Evolutionary conservation across 257 asterid genomes (phyloP), one percentile per base, ranked within the genome.

Genomic region (Rhazya stricta): DNA sequence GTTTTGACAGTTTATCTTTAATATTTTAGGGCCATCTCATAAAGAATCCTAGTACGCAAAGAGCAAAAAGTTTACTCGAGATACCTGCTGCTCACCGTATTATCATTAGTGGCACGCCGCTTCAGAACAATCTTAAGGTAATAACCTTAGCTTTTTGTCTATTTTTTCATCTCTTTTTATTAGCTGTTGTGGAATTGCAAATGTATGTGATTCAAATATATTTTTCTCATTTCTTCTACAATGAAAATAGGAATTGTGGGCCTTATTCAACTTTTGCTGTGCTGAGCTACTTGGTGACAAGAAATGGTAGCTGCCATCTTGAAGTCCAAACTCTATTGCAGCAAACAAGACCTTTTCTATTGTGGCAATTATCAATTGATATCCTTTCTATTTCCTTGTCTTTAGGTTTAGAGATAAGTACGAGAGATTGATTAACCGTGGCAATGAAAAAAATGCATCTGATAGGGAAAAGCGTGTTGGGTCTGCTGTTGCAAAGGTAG

Each of bases 41-140:
- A 84, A 94, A 94, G 88, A 94, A 94, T 84, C 98, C 97, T 42
- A 90, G 91, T 76, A 94, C 98, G 41, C 97, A 94, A 82, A 91
- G 98, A 83, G 97, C 98, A n/a, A 90, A 94, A 87, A 90, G 97
- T 86, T 87, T 94, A 86, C 97, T 90, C 77, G 91, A 89, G 81
- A 87, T 94, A 76, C 97, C 98, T 51, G 91, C 96, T 75, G 85
- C 76, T 76, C 98, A 81, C 79, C 97, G 96, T 66, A 81, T 94
- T 83, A 91, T 94, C 56, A 94, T 94, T 78, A 94, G 98, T 78
- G 98, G 98, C 81, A 94, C 98, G 32, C 98, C 98, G 77, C 89
- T 94, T 77, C 98, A 94, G 79, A 94, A 94, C 86, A 90, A 94
- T 85, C 93, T 94, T 9, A 94, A 94, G 97, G 98, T 94, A 83